Evolutionary conservation across 179 eudicot species (phyloP), one percentile per base, ranked within the genome.

Genomic region (Silene noctiflora): DNA sequence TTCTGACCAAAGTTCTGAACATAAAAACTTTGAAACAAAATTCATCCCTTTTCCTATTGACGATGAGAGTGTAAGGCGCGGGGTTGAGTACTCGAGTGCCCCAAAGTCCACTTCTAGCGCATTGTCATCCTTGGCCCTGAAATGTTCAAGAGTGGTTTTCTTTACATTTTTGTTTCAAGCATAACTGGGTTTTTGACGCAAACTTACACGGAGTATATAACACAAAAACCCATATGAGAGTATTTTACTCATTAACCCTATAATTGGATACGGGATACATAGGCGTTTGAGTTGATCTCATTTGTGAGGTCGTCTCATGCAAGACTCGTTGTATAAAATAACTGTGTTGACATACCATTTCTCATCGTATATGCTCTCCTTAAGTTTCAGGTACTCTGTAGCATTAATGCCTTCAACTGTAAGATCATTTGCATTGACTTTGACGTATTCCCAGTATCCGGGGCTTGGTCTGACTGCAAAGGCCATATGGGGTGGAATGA

Each of bases 21-120:
- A 81, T 67, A 87, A 81, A 83, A 87, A 88, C 83, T 87, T 93
- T 9, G 98, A 83, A 24, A 88, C 60, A 80, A 81, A 95, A 42
- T 76, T 77, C 68, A 93, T 58, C 62, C 99, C 99, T 33, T 89
- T 87, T 76, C 99, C 99, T 58, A 96, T 88, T 0, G 98, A 93
- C 65, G 96, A 87, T 10, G 98, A 81, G 64, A 93, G 86, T 60
- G 86, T 79, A 66, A 90, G 83, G 72, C 69, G 84, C n/a, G 96
- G 97, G 21, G 80, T 83, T 53, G 82, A 74, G 67, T 82, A 81
- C 20, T 91, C 94, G 62, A 80, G 84, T 66, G 97, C 97, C 77
- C 94, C 99, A 80, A 93, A 91, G 83, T 96, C 98, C 53, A 96
- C 76, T 85, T 96, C 98, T 78, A 91, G 68, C 35, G 96, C 89